A percentile compares a stretch with the other conserved stretches of the same genome.
These are phyloP conservation scores for Gossypium schwendimanii DNA, from an alignment of 441 rosid species.

Conservation along the genomic window DNA sequence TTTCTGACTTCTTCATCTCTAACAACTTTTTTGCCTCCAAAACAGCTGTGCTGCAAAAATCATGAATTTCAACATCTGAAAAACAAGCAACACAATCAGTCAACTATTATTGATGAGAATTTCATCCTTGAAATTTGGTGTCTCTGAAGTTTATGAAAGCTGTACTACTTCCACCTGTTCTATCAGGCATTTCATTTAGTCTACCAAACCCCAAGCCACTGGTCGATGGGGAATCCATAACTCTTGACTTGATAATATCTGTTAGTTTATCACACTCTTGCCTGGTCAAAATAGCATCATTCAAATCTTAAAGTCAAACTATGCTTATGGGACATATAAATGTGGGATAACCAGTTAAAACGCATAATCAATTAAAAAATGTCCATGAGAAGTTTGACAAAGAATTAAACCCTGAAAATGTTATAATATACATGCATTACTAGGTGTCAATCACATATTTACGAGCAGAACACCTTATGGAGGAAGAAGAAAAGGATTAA, in stretches of 20 bases:
- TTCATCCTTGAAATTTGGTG: slow-evolving; percentile 3
- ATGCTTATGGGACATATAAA: neutral
- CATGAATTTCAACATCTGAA: slow-evolving; percentile 47
- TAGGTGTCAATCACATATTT: neutral
- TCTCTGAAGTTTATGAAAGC: slow-evolving; percentile 22
- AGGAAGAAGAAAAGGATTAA: neutral
- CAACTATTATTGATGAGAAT: slow-evolving; percentile 12
- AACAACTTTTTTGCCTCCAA: slow-evolving; percentile 76
- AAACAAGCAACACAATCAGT: slow-evolving; percentile 17
- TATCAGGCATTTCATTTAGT: slow-evolving; percentile 16
- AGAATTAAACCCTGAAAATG: neutral
- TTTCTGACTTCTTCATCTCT: slow-evolving; percentile 62
- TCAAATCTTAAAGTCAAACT: slow-evolving; percentile 15
- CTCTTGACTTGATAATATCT: slow-evolving; percentile 65
- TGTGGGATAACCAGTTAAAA: neutral
- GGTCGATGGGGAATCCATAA: slow-evolving; percentile 35
- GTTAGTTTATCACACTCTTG: slow-evolving; percentile 71
- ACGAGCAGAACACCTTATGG: neutral
- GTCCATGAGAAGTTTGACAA: neutral
- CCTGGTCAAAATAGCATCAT: slow-evolving; percentile 45
- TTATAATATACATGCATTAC: neutral
- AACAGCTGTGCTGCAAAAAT: slow-evolving; percentile 43
- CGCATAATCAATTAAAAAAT: neutral
- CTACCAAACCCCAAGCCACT: slow-evolving; percentile 24
- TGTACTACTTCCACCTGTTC: slow-evolving; percentile 37